These are phyloP conservation scores for Nymphaea thermarum DNA, from an alignment of 164 flowering plant species.

Conservation along the genomic window DNA sequence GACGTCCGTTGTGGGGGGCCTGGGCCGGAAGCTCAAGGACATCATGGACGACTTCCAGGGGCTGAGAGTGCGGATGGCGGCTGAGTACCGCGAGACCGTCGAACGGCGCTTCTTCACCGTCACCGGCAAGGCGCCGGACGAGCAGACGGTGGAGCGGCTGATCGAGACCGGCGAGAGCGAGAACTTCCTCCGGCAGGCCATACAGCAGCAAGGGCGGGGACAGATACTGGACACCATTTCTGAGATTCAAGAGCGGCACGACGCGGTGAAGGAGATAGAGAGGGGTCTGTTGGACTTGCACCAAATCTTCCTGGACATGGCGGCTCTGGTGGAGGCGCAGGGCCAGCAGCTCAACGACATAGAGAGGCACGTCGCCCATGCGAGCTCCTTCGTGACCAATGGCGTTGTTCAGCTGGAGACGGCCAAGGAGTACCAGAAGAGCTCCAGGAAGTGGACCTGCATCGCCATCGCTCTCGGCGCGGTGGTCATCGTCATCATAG, in stretches of 20 bases:
- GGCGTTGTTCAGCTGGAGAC: constrained; percentile 19
- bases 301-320: constrained; percentile 33
- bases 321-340: constrained; percentile 25
- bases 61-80: constrained; percentile 8
- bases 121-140: constrained; percentile 19
- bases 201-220: constrained; percentile 22
- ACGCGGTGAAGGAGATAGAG: constrained; percentile 23
- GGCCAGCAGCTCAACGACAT: constrained; percentile 31
- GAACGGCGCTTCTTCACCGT: constrained; percentile 23
- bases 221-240: constrained; percentile 24
- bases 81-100: constrained; percentile 21
- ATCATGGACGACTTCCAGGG: constrained; percentile 22
- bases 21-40: constrained; percentile 26
- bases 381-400: constrained; percentile 16
- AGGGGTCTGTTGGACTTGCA: constrained; percentile 24
- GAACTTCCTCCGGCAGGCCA: constrained; percentile 18
- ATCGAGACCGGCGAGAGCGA: constrained; percentile 23
- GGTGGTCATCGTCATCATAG: constrained; percentile 8
- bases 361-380: constrained; percentile 24
- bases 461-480: constrained; percentile 7
- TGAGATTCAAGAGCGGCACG: constrained; percentile 28
- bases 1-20: constrained; percentile 17
- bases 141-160: constrained; percentile 17
- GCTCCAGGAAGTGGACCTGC: constrained; percentile 25
- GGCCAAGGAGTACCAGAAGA: constrained; percentile 20